Conservation (phyloP, 2,329 filamentous ascomycete genomes). For the Colletotrichum cordylinicola region DNA sequence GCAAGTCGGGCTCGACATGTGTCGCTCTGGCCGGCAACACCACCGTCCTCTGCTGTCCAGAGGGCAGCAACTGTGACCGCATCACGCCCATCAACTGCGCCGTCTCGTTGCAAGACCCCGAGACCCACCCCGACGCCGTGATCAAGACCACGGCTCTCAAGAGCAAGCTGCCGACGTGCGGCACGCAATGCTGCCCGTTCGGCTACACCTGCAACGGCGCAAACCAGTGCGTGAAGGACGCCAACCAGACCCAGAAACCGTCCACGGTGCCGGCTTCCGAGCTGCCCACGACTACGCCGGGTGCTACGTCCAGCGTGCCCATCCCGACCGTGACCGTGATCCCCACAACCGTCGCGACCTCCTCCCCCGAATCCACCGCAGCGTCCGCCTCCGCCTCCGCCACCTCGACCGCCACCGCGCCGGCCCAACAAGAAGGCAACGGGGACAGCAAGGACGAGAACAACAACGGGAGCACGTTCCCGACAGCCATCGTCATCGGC, state of each 20-base stretch:
- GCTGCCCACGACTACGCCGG: constrained; percentile 26
- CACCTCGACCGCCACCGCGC: constrained; percentile 22
- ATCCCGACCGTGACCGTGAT: constrained; percentile 23
- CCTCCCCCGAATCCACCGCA: constrained; percentile 21
- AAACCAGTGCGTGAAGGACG: constrained; percentile 54
- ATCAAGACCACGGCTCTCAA: constrained; percentile 72
- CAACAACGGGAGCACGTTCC: constrained; percentile 23
- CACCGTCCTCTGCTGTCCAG: constrained; percentile 75
- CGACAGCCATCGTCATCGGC: constrained; percentile 51
- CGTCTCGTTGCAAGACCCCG: constrained; percentile 64
- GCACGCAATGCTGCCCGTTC: constrained; percentile 70
- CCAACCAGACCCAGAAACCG: constrained; percentile 52
- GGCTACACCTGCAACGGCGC: constrained; percentile 68
- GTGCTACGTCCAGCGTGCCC: constrained; percentile 23
- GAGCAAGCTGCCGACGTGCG: constrained; percentile 63
- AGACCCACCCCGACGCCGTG: constrained; percentile 58
- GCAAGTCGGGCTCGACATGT: constrained; percentile 59
- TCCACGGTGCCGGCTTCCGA: constrained; percentile 5
- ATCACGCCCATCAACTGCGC: constrained; percentile 73
- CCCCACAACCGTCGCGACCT: constrained; percentile 26
- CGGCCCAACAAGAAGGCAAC: constrained; percentile 16
- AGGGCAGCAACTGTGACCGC: constrained; percentile 58
- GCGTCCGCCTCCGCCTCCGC: constrained; percentile 7
- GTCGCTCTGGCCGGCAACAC: constrained; percentile 66
- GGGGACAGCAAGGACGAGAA: constrained; percentile 4